These are phyloP conservation scores for Glebionis coronaria DNA, from an alignment of 129 eudicot species.

Conservation along the genomic window DNA sequence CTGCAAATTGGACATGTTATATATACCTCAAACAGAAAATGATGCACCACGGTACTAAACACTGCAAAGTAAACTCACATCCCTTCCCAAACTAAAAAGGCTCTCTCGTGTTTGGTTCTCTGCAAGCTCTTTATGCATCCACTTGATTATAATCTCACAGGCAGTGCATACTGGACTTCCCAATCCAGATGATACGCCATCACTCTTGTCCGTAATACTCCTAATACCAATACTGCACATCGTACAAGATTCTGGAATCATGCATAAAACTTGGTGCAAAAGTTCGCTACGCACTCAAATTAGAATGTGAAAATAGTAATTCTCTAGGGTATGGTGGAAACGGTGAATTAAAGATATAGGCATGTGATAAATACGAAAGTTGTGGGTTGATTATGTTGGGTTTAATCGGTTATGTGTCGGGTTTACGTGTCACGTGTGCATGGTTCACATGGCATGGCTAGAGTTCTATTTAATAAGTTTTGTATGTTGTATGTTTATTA, in stretches of 20 bases:
- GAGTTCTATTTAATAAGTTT: no score
- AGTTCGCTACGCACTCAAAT: neutral
- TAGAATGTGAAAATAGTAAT: no score
- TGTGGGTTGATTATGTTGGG: neutral
- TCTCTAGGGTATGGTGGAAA: no score
- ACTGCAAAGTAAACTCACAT: neutral
- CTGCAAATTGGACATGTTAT: slow-evolving; percentile 14
- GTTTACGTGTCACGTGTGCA: no score
- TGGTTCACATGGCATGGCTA: no score
- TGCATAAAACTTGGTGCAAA: neutral
- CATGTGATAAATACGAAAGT: no score
- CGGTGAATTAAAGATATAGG: no score
- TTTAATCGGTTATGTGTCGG: no score
- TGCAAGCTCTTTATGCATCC: slow-evolving; percentile 46
- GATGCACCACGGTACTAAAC: neutral
- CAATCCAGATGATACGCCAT: slow-evolving; percentile 24
- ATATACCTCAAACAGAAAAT: neutral
- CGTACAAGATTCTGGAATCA: neutral
- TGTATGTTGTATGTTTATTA: no score
- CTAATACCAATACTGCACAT: slow-evolving; percentile 49
- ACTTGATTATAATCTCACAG: slow-evolving; percentile 53
- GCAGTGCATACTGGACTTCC: slow-evolving; percentile 39
- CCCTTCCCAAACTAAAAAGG: neutral
- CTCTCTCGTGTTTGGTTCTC: neutral
- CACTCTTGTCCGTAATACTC: slow-evolving; percentile 40